Base-by-base conservation (phyloP, 1,284 basidiomycete species). In the Papiliotrema nemorosa region DNA sequence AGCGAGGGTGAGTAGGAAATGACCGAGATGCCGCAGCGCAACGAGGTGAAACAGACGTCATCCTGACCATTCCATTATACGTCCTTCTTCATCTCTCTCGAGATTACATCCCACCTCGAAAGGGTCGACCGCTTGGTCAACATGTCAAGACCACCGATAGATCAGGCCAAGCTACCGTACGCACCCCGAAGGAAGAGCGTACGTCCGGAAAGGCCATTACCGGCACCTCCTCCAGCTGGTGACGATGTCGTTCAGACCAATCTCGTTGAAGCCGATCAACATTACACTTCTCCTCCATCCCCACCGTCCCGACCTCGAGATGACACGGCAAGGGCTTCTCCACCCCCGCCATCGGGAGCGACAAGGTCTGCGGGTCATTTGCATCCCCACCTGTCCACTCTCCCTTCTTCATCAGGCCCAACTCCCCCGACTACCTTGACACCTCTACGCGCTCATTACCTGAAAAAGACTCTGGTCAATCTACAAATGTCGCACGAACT, bases 391-490 rank as follows among this genome's bases (percentile, higher is more conserved):
- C 60, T 64, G 39, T 62, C 62, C 2, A 57, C 64, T 4, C 52
- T 71, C 5, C 67, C 70, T 6, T 49, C 50, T n/a, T 47, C 36
- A 12, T 52, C 58, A 18, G 35, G 53, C 24, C 31, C 50, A 9
- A 47, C 47, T 3, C 66, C 67, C 12, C 67, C 70, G 3, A 63
- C 66, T 13, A 70, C 59, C 24, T 79, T 94, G 42, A 89, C 88
- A 0, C 88, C 92, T 4, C 76, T 92, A 26, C 84, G 90, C 35
- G 90, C 90, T 1, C 92, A 97, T 69, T 97, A 97, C 73, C 86
- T 97, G 69, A 97, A 96, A 78, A 93, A 94, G 74, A 81, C 87
- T n/a, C 84, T 97, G 48, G 82, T 97, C 40, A 83, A 87, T 59
- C 83, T 96, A 38, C 85, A 97, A 71, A 84, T 94, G 58, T 75